phyloP scores from a whole-genome alignment of 768 basidiomycete species.

The Neoboletus brunneissimus region DNA sequence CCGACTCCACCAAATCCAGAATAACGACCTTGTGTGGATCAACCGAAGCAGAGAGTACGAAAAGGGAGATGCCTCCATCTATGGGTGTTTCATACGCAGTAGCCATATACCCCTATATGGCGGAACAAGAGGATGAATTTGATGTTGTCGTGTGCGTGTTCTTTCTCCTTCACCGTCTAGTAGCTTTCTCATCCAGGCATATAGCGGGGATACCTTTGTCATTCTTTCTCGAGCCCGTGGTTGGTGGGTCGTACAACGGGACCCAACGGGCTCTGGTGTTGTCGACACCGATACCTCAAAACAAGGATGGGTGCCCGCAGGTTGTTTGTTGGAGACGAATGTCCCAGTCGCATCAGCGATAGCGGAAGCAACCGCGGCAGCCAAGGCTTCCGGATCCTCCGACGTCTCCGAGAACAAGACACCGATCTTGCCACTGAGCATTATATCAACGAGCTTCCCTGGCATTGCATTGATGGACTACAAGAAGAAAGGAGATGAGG shows the following conservation, averaged over 20 bases:
- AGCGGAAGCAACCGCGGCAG: conserved; percentile 72
- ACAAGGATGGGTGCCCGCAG: conserved; percentile 98
- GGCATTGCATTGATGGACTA: conserved; percentile 97
- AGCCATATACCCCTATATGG: conserved; percentile 98
- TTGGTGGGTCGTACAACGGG: conserved; percentile 99
- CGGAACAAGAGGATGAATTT: conserved; percentile 98
- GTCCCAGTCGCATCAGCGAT: conserved; percentile 88
- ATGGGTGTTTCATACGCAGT: conserved; percentile 87
- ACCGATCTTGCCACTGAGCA: conserved; percentile 85
- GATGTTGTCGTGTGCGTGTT: conserved; percentile 87
- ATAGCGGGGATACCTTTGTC: conserved; percentile 88
- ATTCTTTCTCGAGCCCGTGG: conserved; percentile 93
- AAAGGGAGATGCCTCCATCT: conserved; percentile 42
- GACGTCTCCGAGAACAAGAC: conserved; percentile 49
- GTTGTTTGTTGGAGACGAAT: conserved; percentile 90
- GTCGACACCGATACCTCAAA: conserved; percentile 74
- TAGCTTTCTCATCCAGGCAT: conserved; percentile 5
- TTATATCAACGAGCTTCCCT: conserved; percentile 97
- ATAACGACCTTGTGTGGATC: conserved; percentile 15
- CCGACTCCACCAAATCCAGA: conserved; percentile 22
- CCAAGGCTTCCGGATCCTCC: conserved; percentile 44
- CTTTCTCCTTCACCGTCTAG: not conserved
- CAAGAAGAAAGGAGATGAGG: conserved; percentile 89
- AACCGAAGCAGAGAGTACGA: conserved; percentile 34
- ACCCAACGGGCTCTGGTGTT: conserved; percentile 78